Percentiles rank a stretch among this genome's conserved stretches.
phyloP scores from a whole-genome alignment of 106 monocot species.

The Acorus gramineus region DNA sequence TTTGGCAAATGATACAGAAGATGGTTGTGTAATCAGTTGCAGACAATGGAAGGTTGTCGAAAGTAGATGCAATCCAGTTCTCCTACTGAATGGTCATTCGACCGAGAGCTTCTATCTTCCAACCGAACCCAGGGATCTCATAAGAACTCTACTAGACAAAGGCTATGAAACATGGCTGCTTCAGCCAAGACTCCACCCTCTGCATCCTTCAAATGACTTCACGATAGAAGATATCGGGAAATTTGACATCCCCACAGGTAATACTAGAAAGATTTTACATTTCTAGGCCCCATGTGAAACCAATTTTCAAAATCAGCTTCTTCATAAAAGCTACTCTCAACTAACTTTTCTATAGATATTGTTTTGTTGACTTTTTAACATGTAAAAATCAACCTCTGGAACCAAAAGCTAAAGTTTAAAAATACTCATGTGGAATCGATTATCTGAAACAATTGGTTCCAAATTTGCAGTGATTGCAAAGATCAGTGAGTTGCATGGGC shows the following conservation, averaged over 20 bases:
- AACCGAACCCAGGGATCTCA: constrained; percentile 20
- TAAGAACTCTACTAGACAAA: constrained; percentile 19
- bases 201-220: constrained; percentile 29
- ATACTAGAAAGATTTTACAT: neutral
- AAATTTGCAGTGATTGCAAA: constrained; percentile 10
- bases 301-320: neutral
- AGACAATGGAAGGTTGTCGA: constrained; percentile 16
- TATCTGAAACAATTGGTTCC: too few species aligned
- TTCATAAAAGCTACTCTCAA: too few species aligned
- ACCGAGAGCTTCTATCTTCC: constrained; percentile 11
- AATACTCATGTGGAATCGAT: too few species aligned
- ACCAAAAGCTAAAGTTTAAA: too few species aligned
- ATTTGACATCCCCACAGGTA: constrained; percentile 33
- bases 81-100: constrained; percentile 12
- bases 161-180: constrained; percentile 31
- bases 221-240: constrained; percentile 10
- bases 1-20: constrained; percentile 15
- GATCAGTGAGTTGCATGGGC: constrained; percentile 15
- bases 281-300: neutral
- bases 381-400: too few species aligned
- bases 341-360: too few species aligned
- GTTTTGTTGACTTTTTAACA: too few species aligned
- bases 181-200: constrained; percentile 26
- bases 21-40: constrained; percentile 22
- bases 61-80: constrained; percentile 15